Evolutionary conservation across 2,329 filamentous ascomycete genomes (phyloP).

Genomic region (Monosporascus sp.): DNA sequence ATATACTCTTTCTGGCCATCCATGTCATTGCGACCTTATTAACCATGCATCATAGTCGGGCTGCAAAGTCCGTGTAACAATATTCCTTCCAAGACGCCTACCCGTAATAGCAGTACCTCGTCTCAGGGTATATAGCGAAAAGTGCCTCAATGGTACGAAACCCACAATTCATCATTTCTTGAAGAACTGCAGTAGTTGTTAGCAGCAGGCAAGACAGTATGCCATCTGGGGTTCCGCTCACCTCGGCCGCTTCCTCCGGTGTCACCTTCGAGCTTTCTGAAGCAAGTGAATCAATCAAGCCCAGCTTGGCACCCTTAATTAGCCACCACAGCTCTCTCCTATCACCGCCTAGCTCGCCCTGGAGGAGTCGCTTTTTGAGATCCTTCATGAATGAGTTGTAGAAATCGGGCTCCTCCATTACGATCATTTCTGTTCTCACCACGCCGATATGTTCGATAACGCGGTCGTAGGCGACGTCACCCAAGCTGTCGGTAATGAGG

Average conservation of each 20-base stretch:
- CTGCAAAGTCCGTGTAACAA: too few species aligned
- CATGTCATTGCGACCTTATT: neutral
- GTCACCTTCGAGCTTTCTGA: constrained; percentile 61
- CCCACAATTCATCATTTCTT: neutral
- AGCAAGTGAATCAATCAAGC: constrained; percentile 62
- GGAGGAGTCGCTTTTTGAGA: constrained; percentile 67
- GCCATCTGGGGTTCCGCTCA: constrained; percentile 19
- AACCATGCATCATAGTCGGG: neutral
- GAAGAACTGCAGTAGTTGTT: neutral
- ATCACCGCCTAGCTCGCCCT: constrained; percentile 68
- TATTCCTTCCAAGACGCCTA: neutral
- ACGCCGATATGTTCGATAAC: constrained; percentile 71
- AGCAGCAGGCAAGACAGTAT: neutral
- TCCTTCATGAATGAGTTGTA: constrained; percentile 71
- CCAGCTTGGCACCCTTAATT: constrained; percentile 60
- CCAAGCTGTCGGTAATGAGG: constrained; percentile 67
- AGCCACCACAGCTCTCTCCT: constrained; percentile 78
- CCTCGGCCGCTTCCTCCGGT: constrained; percentile 64
- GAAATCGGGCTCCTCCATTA: constrained; percentile 66
- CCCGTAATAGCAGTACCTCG: neutral
- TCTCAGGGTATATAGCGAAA: neutral
- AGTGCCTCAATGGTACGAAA: neutral
- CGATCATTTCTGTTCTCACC: constrained; percentile 71
- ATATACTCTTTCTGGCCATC: too few species aligned
- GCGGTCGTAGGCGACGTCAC: constrained; percentile 66